Evolutionary conservation across 2,329 filamentous ascomycete genomes (phyloP).

Genomic region (Fusarium nematophilum): DNA sequence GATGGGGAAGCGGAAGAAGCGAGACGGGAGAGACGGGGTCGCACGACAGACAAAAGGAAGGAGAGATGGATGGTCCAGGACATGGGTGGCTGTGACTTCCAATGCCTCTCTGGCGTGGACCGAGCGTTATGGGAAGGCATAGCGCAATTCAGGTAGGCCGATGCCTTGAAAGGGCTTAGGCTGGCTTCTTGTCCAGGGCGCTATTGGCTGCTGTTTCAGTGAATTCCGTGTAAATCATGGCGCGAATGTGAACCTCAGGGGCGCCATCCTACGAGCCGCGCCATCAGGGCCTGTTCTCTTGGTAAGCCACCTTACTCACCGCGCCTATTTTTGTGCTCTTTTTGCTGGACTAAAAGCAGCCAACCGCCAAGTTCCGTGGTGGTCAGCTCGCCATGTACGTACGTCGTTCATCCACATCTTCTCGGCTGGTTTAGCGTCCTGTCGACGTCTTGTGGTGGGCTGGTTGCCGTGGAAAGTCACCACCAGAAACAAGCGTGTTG

Average conservation of each 20-base stretch:
- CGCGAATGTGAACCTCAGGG: slow-evolving; percentile 25
- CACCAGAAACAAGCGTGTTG: slow-evolving; percentile 2
- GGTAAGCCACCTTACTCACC: neutral
- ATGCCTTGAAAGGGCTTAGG: slow-evolving; percentile 31
- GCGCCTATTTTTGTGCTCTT: slow-evolving; percentile 10
- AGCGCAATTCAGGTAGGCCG: slow-evolving; percentile 11
- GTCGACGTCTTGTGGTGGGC: neutral
- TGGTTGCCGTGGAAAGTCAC: slow-evolving; percentile 24
- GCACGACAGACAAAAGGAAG: slow-evolving; percentile 31
- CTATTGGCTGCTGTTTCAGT: slow-evolving; percentile 25
- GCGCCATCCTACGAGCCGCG: slow-evolving; percentile 12
- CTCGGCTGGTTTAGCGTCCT: neutral
- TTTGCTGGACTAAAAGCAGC: slow-evolving; percentile 5
- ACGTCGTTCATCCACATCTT: slow-evolving; percentile 1
- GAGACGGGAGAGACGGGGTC: slow-evolving; percentile 27
- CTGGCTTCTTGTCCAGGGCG: neutral
- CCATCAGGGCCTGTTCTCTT: slow-evolving; percentile 9
- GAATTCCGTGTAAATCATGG: slow-evolving; percentile 9
- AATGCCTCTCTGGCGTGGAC: slow-evolving; percentile 35
- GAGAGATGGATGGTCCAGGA: slow-evolving; percentile 22
- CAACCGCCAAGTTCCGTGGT: slow-evolving; percentile 11
- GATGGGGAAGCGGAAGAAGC: slow-evolving; percentile 29
- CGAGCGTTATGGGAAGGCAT: slow-evolving; percentile 30
- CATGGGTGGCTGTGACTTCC: slow-evolving; percentile 32
- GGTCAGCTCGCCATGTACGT: slow-evolving; percentile 9